Base-by-base conservation (phyloP, 106 monocot species). In the Dioscorea alata region DNA sequence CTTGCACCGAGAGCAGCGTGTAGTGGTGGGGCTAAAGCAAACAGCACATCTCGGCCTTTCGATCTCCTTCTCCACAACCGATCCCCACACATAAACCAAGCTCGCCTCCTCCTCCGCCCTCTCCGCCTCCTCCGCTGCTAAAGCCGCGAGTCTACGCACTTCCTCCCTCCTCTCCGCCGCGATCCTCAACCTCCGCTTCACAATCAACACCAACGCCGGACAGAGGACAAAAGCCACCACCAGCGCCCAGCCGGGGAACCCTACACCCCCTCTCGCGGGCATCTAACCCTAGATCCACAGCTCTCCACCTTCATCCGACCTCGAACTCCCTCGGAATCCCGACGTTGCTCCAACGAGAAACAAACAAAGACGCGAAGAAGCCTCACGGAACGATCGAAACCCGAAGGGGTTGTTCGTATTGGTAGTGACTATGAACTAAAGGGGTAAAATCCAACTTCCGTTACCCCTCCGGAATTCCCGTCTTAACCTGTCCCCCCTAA, bases 1-100 rank as follows among this genome's bases (percentile, higher is more conserved):
- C 72, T 90, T 90, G 79, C 89, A 90, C 33, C 72, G 69, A 6
- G 82, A 73, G 69, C 89, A 90, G n/a, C 83, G 66, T 0, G 71
- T 74, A 15, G 75, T 83, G 25, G 89, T 80, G 21, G 85, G 85
- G 52, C 58, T 69, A 50, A 49, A 71, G 74, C 89, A 90, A 33
- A 86, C 77, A 6, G 80, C 85, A 24, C 89, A 90, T 48, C 57
- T 21, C 57, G 49, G 24, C 54, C 54, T 16, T 19, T 5, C 18
- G 18, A 54, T 8, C 48, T 18, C 49, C 23, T 34, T 6, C 60
- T 20, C 14, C 20, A 48, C 14, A 13, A 68, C 23, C 21, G 24
- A 8, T 52, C 52, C 28, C 52, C 50, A 22, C 13, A 22, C 57
- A 58, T 73, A 79, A 3, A 32, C 74, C 14, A 49, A 21, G 17